Conservation (phyloP, 306 rosid species). For the Sindora glabra region DNA sequence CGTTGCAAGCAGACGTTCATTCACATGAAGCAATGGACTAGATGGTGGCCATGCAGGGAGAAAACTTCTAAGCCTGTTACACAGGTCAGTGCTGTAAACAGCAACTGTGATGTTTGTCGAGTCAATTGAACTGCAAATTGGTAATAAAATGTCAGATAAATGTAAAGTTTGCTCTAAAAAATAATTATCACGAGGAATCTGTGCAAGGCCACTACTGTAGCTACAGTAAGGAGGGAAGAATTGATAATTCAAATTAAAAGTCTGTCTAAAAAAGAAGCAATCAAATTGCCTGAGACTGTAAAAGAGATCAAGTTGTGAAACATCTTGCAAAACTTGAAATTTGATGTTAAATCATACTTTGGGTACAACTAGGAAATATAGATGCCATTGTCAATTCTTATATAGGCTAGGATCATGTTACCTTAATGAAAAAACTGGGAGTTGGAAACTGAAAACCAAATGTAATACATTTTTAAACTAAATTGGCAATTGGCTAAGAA, state of each 20-base stretch:
- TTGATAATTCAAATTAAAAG: background rate
- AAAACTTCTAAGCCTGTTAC: constrained; percentile 69
- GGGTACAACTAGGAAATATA: too few species aligned
- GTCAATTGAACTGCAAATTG: constrained; percentile 78
- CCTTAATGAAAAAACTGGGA: background rate
- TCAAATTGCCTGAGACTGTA: background rate
- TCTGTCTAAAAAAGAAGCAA: background rate
- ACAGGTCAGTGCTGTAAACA: constrained; percentile 78
- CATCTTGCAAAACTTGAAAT: background rate
- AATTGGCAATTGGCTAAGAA: background rate
- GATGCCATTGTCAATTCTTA: too few species aligned
- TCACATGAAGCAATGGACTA: constrained; percentile 68
- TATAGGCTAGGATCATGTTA: too few species aligned
- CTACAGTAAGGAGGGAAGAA: background rate
- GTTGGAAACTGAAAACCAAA: background rate
- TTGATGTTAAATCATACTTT: too few species aligned
- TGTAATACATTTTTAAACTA: background rate
- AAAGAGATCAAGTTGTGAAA: background rate
- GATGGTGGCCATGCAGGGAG: constrained; percentile 94
- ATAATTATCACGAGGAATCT: background rate
- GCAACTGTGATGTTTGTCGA: constrained; percentile 83
- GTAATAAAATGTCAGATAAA: constrained; percentile 22
- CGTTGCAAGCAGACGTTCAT: constrained; percentile 70
- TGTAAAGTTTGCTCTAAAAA: background rate
- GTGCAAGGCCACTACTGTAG: background rate